These are phyloP conservation scores for Ceratocystis lukuohia DNA, from an alignment of 2,329 filamentous ascomycete genomes.

Conservation along the genomic window DNA sequence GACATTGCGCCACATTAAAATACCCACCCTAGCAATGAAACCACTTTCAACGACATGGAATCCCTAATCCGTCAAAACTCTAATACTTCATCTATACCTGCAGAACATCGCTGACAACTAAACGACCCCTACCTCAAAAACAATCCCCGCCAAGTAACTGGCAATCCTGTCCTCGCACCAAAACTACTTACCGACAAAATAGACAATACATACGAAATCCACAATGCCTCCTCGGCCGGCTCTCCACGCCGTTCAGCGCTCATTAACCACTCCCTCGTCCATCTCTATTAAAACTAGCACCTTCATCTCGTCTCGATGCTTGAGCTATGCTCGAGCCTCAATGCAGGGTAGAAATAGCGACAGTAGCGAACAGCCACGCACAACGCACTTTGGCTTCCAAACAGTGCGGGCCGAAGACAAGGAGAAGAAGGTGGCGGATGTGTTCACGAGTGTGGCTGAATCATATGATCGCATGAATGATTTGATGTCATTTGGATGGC, in stretches of 20 bases:
- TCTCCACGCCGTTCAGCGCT: conserved; percentile 16
- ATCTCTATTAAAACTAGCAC: conserved; percentile 3
- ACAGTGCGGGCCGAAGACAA: conserved; percentile 73
- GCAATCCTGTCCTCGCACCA: not conserved
- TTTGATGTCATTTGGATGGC: conserved; percentile 94
- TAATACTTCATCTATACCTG: not conserved
- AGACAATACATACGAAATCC: no score
- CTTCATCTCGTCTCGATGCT: conserved; percentile 16
- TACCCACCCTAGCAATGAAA: not conserved
- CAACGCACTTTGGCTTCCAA: conserved; percentile 82
- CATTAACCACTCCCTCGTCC: not conserved
- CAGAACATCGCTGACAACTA: not conserved
- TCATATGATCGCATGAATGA: conserved; percentile 99
- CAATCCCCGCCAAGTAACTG: not conserved
- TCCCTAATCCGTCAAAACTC: not conserved
- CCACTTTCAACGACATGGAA: conserved; percentile 3
- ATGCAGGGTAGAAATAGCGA: not conserved
- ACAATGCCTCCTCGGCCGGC: conserved; percentile 8
- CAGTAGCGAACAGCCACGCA: conserved; percentile 1
- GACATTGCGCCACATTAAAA: not conserved
- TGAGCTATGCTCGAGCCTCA: conserved; percentile 15
- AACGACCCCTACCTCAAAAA: not conserved
- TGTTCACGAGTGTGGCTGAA: conserved; percentile 89
- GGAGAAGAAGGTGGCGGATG: conserved; percentile 55
- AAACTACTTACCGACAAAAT: no score